phyloP scores from a whole-genome alignment of 2,329 filamentous ascomycete genomes.

The Aspergillus caelatus region DNA sequence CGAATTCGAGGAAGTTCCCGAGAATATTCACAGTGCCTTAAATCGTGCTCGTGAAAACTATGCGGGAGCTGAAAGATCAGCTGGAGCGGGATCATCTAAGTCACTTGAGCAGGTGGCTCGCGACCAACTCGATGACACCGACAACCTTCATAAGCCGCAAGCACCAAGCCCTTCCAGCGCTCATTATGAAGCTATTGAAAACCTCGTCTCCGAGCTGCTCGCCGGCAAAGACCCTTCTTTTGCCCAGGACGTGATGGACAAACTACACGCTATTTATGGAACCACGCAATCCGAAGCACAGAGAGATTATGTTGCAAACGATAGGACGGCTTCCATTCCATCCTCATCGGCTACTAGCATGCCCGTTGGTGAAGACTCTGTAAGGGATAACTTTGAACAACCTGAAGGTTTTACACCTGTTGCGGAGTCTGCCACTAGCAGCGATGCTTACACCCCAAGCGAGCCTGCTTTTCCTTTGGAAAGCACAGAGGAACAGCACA shows the following conservation, averaged over 20 bases:
- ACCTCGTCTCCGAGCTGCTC: slow-evolving; percentile 75
- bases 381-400: not conserved
- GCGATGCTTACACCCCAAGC: not conserved
- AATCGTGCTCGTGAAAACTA: not conserved
- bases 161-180: not conserved
- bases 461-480: slow-evolving; percentile 31
- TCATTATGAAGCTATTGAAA: slow-evolving; percentile 67
- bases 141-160: not conserved
- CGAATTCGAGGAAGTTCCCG: not conserved
- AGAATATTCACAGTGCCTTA: not conserved
- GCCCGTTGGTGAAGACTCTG: not conserved
- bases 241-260: slow-evolving; percentile 75
- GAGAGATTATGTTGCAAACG: not conserved
- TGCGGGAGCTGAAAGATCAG: not conserved
- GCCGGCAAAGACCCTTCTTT: slow-evolving; percentile 78
- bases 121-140: slow-evolving; percentile 42
- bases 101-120: slow-evolving; percentile 37
- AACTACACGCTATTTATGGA: slow-evolving; percentile 72
- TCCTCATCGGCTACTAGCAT: not conserved
- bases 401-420: not conserved
- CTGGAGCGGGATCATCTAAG: not conserved
- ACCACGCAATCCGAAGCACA: slow-evolving; percentile 52
- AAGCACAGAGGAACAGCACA: slow-evolving; percentile 38
- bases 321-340: not conserved
- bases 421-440: not conserved